Evolutionary conservation across 192 early-diverging fungal species (phyloP).

Genomic region (Kickxella alabastrina): DNA sequence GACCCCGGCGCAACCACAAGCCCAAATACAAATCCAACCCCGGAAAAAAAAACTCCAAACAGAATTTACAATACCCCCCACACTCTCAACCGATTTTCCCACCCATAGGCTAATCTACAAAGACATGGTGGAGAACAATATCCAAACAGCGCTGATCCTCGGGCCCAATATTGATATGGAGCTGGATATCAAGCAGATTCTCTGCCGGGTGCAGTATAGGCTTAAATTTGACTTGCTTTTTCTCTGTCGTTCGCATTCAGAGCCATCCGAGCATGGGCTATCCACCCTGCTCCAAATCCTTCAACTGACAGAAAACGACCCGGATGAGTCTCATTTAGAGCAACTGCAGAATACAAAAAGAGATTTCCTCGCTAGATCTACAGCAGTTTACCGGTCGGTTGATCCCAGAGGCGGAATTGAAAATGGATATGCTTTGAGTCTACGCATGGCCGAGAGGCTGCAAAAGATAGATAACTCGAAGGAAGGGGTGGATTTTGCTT

Average conservation of each 20-base stretch:
- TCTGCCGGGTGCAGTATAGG: background rate
- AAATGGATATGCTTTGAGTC: constrained; percentile 20
- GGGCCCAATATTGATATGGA: constrained; percentile 17
- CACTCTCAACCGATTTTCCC: constrained; percentile 18
- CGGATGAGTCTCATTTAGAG: constrained; percentile 1
- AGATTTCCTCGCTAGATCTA: constrained; percentile 5
- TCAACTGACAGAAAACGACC: background rate
- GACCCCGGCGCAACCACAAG: too few relatives aligned
- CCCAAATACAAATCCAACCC: too few relatives aligned
- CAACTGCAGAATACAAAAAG: constrained; percentile 8
- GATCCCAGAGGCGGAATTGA: constrained; percentile 15
- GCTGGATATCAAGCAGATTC: constrained; percentile 15
- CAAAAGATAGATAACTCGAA: too few relatives aligned
- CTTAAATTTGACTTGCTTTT: background rate
- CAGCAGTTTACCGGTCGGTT: constrained; percentile 8
- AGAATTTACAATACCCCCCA: too few relatives aligned
- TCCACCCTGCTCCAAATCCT: constrained; percentile 6
- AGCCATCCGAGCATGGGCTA: background rate
- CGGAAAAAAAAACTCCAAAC: too few relatives aligned
- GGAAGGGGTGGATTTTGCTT: constrained; percentile 24
- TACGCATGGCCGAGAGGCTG: constrained; percentile 13
- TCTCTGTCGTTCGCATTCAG: background rate
- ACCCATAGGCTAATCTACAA: constrained; percentile 23
- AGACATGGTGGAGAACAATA: constrained; percentile 9
- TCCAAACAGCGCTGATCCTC: constrained; percentile 26